Base-by-base conservation (phyloP, 192 early-diverging fungal genomes). In the Coemansia sp. region DNA sequence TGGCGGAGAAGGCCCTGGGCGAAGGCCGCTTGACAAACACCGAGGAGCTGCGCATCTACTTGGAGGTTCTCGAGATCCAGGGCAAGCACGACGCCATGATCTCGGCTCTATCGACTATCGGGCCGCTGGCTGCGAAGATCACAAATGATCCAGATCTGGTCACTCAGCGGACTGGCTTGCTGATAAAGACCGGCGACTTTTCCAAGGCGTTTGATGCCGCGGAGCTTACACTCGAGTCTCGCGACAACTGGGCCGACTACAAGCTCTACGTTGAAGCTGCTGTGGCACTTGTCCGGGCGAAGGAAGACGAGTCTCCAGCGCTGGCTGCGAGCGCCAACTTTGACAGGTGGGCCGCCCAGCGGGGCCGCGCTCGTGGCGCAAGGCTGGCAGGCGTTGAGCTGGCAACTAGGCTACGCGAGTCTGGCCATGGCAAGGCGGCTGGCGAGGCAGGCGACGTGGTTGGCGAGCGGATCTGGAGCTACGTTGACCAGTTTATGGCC, bases 21-120 rank as follows among this genome's bases (percentile, higher is more conserved):
- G 93, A 96, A 38, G 84, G 83, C 4, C 83, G 79, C 54, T 65
- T 94, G 29, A 79, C 82, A 15, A 83, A 85, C 15, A 87, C 88
- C 12, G 96, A 98, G 79, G 93, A 90, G 42, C 76, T 96, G 57
- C 89, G 90, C 27, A 68, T 96, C 2, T 94, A 93, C 49, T 59
- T 95, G 6, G 79, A 89, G 41, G 84, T 95, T 20, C 80, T 96
- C 7, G 78, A 90, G 38, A 70, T 82, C 11, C 92, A 94, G 66
- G 79, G 86, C 36, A 93, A 93, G 61, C 68, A 86, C 19, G 72
- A 80, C 12, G 88, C 89, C 24, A 94, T 91, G 40, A 59, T 94
- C 3, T 83, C 74, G 1, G 70, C 92, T 4, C 49, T 96, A 27
- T 62, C 58, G 8, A 22, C 77, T 15, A 80, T 90, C 31, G 84